A percentile compares a stretch with the other conserved stretches of the same genome.
phyloP scores from a whole-genome alignment of 176 grass and related monocot species.

The Aegilops tauschii region DNA sequence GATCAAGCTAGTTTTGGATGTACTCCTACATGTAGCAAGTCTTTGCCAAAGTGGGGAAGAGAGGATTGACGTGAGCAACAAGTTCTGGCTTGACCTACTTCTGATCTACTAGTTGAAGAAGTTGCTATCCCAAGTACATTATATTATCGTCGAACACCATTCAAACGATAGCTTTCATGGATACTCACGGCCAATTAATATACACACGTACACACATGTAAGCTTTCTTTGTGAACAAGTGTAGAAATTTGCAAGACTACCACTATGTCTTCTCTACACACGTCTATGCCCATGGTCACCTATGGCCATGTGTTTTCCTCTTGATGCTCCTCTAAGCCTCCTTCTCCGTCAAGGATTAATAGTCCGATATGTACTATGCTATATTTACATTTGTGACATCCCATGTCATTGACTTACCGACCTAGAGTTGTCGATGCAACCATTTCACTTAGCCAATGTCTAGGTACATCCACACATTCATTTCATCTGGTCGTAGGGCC shows the following conservation, averaged over 20 bases:
- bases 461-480: too few species aligned
- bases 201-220: neutral
- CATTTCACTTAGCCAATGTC: too few species aligned
- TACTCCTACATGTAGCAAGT: neutral
- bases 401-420: too few species aligned
- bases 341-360: too few species aligned
- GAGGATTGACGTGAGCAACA: neutral
- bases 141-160: neutral
- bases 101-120: neutral
- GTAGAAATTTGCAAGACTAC: neutral
- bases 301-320: too few species aligned
- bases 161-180: neutral
- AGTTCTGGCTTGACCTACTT: neutral
- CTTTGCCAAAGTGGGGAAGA: neutral
- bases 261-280: too few species aligned
- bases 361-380: too few species aligned
- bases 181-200: neutral
- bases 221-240: neutral
- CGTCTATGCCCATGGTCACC: too few species aligned
- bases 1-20: neutral
- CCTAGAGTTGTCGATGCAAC: too few species aligned
- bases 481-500: too few species aligned
- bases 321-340: too few species aligned
- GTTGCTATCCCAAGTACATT: neutral
- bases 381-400: too few species aligned